Base-by-base conservation (phyloP, 257 asterid genomes). In the Parsonsia alboflavescens region DNA sequence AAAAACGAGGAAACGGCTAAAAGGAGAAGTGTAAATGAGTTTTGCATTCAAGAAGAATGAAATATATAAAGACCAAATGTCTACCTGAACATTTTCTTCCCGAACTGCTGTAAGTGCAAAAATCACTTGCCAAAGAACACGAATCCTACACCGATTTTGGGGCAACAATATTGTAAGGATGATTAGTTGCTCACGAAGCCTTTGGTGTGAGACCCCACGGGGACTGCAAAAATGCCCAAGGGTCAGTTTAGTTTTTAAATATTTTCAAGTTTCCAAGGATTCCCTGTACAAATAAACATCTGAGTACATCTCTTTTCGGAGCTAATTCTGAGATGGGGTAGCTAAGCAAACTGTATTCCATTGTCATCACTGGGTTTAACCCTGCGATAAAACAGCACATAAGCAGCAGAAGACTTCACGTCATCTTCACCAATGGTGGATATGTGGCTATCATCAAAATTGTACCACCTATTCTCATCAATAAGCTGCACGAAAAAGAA, bases 401-500 rank as follows among this genome's bases (percentile, higher is more conserved):
- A 95, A 62, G 99, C 99, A 56, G 97, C 97, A 75, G 83, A 85
- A 22, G 99, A 89, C 84, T 92, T 95, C 71, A 92, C 98, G 5
- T 95, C 98, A 24, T 95, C 99, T 82, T 95, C 99, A 63, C 85
- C 88, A 71, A 95, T 90, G 11, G 83, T 84, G 50, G 98, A 84
- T 73, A 92, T 86, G 80, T 92, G 98, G 85, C 89, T 92, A 76
- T 95, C 99, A 22, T 95, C 99, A 70, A 95, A 95, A 81, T 88
- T 92, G 87, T 95, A 95, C 99, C 98, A 95, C 81, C 88, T 85
- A 87, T 90, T 90, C 75, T 95, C 99, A 24, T 95, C 97, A 76
- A 89, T 81, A 82, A 95, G 91, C 99, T 95, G 96, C 88, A 84
- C 19, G 46, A 57, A 1, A 39, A 50, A 71, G 49, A 46, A 57